Evolutionary conservation across 2,329 filamentous ascomycete genomes (phyloP).

Genomic region (Acephala macrosclerotiorum): DNA sequence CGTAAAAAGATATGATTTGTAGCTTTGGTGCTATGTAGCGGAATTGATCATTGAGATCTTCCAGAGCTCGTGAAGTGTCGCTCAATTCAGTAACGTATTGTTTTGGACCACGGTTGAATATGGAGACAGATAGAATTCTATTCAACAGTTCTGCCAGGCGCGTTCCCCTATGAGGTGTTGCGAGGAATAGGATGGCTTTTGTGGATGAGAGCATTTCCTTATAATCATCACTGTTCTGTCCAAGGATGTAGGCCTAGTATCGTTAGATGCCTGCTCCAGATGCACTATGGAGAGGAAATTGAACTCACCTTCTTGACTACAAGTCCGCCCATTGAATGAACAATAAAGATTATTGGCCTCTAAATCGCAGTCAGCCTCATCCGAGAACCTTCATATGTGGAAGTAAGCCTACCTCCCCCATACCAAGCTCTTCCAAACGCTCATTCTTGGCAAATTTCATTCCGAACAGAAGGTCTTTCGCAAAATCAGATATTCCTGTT

Average conservation of each 20-base stretch:
- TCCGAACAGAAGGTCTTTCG: conserved; percentile 39
- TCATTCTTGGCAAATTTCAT: conserved; percentile 39
- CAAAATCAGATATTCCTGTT: conserved; percentile 39
- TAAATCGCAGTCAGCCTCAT: too few relatives aligned
- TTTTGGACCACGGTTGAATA: conserved; percentile 43
- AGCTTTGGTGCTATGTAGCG: conserved; percentile 47
- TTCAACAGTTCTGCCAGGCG: conserved; percentile 48
- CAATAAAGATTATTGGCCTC: conserved; percentile 27
- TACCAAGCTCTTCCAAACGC: conserved; percentile 16
- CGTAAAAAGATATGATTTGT: conserved; percentile 53
- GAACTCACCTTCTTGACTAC: too few relatives aligned
- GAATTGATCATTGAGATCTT: conserved; percentile 54
- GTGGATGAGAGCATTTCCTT: conserved; percentile 42
- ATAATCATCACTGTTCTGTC: conserved; percentile 40
- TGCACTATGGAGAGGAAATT: too few relatives aligned
- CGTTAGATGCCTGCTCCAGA: too few relatives aligned
- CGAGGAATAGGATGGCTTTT: conserved; percentile 49
- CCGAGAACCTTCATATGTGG: too few relatives aligned
- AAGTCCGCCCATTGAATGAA: conserved; percentile 31
- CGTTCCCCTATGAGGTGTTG: conserved; percentile 51
- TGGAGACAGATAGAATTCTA: conserved; percentile 44
- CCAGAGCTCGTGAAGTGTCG: conserved; percentile 45
- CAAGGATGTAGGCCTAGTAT: conserved; percentile 34
- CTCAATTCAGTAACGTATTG: conserved; percentile 50
- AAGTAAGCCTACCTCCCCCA: too few relatives aligned